Conservation (phyloP, 768 basidiomycete genomes). For the Rhodotorula toruloides region DNA sequence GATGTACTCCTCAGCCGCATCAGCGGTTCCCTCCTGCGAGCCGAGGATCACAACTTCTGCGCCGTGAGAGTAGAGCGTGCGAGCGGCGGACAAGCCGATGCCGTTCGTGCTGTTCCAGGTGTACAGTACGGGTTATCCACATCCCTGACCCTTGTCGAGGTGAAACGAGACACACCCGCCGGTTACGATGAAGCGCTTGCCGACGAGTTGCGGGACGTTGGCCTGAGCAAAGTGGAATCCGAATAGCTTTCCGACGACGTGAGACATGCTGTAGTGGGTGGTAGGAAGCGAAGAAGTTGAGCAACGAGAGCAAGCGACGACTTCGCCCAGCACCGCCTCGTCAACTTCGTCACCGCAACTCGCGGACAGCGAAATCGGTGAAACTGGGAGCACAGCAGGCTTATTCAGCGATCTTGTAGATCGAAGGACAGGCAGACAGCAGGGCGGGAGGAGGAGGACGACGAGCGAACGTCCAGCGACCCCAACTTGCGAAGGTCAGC, state of each 20-base stretch:
- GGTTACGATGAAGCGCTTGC: slow-evolving; percentile 19
- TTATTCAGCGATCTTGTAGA: no score
- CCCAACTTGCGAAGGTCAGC: no score
- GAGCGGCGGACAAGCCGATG: slow-evolving; percentile 21
- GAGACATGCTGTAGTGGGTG: not conserved
- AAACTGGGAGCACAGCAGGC: no score
- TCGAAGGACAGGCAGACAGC: no score
- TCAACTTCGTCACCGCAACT: no score
- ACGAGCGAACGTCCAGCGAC: no score
- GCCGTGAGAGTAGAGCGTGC: slow-evolving; percentile 28
- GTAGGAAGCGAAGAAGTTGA: not conserved
- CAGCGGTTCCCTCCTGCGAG: slow-evolving; percentile 1
- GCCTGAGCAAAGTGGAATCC: slow-evolving; percentile 7
- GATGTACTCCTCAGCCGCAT: slow-evolving; percentile 24
- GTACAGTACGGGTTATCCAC: not conserved
- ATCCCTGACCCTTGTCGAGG: not conserved
- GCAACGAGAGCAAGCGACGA: no score
- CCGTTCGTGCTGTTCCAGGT: slow-evolving; percentile 26
- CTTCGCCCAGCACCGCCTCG: no score
- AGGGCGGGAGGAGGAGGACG: no score
- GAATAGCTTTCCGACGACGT: not conserved
- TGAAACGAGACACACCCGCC: slow-evolving; percentile 2
- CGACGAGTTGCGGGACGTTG: slow-evolving; percentile 10
- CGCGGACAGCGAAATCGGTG: no score
- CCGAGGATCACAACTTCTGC: slow-evolving; percentile 17